Conservation (phyloP, 2,329 filamentous ascomycete species). For the Epichloe sylvatica region DNA sequence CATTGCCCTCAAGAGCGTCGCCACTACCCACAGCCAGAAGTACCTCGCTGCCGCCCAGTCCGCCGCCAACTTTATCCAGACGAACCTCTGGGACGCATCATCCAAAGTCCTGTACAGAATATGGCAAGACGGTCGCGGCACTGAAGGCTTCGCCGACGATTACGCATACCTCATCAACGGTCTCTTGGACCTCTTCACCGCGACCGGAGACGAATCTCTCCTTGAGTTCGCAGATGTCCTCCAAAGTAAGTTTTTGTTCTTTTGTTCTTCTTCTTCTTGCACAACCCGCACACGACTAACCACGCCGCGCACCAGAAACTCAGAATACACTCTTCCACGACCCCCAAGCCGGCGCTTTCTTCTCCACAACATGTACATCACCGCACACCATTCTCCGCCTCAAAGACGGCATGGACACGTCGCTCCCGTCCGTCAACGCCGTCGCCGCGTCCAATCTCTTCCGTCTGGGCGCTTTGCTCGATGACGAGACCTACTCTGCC, state of each 20-base stretch:
- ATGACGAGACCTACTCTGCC: constrained; percentile 47
- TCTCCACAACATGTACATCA: constrained; percentile 49
- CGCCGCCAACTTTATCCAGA: constrained; percentile 58
- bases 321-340: constrained; percentile 74
- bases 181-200: constrained; percentile 70
- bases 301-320: constrained; percentile 32
- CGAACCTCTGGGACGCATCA: constrained; percentile 54
- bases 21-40: constrained; percentile 39
- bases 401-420: constrained; percentile 91
- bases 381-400: constrained; percentile 67
- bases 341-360: constrained; percentile 50
- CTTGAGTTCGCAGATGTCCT: constrained; percentile 70
- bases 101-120: constrained; percentile 56
- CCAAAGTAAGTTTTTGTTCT: constrained; percentile 42
- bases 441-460: constrained; percentile 80
- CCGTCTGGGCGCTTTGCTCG: constrained; percentile 56
- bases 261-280: not conserved
- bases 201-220: constrained; percentile 62
- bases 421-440: constrained; percentile 80
- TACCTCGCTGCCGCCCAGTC: constrained; percentile 54
- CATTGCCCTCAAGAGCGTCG: constrained; percentile 49
- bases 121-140: constrained; percentile 52
- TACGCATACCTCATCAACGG: constrained; percentile 82
- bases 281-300: constrained; percentile 5
- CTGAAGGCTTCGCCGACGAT: constrained; percentile 76